Percentiles rank a stretch among this genome's conserved stretches.
These are phyloP conservation scores for Forsythia suspensa DNA, from an alignment of 257 asterid species.

Conservation along the genomic window DNA sequence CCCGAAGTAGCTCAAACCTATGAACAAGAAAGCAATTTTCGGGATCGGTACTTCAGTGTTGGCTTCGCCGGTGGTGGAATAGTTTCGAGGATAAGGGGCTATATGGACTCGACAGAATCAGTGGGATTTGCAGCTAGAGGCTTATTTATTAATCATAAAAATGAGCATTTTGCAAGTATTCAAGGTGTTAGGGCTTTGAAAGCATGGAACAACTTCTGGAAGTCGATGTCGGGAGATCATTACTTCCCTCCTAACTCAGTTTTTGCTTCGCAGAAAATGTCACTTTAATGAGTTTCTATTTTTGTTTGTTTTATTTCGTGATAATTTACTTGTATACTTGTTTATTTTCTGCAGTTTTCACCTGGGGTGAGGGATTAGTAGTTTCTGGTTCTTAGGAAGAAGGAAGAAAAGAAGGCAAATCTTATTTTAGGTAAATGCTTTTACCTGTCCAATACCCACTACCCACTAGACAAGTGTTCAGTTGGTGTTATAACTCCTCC, in stretches of 20 bases:
- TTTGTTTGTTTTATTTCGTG: background rate
- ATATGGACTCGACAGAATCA: conserved; percentile 50
- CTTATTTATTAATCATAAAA: conserved; percentile 32
- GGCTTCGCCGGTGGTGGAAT: conserved; percentile 47
- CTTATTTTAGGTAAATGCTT: no score
- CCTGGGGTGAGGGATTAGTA: no score
- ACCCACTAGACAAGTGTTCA: no score
- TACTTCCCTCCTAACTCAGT: conserved; percentile 27
- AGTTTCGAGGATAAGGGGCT: conserved; percentile 55
- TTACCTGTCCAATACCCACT: no score
- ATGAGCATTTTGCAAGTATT: conserved; percentile 24
- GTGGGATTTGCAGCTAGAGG: conserved; percentile 75
- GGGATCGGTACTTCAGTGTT: conserved; percentile 27
- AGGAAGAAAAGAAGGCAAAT: no score
- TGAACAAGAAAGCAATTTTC: conserved; percentile 26
- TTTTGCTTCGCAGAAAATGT: conserved; percentile 2
- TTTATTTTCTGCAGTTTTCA: no score
- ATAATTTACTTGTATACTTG: background rate
- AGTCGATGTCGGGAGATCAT: conserved; percentile 33
- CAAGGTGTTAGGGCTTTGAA: conserved; percentile 48
- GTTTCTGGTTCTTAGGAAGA: no score
- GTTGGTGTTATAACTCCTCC: no score
- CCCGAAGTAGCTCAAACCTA: conserved; percentile 17
- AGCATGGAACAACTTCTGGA: conserved; percentile 55
- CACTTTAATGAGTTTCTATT: background rate